Base-by-base conservation (phyloP, 2,329 filamentous ascomycete genomes). In the Colletotrichum tropicale region DNA sequence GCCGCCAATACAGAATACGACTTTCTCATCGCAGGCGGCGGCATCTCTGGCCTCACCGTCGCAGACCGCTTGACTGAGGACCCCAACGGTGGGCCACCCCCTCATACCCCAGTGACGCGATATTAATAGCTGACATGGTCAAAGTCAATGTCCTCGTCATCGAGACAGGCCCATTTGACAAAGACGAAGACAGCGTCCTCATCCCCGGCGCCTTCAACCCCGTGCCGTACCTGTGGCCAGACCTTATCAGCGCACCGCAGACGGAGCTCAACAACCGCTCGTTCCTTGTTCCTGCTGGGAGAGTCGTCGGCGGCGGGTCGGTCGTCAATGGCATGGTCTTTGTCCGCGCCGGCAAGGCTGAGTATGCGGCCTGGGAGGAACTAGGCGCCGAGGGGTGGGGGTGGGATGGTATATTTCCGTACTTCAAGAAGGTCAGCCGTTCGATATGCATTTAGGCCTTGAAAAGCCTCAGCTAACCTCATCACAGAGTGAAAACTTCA, bases 341-440 rank as follows among this genome's bases (percentile, higher is more conserved):
- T 74, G 81, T 83, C 38, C 80, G 84, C 15, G 82, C 84, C 4
- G 80, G 81, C 5, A 78, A 79, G 21, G 77, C 80, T 1, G 86
- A 87, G 58, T 87, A 87, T 60, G 81, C 88, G 60, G 80, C 81
- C 2, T 90, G 88, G 88, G 82, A 83, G 48, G 78, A 79, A 4
- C 77, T 90, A 5, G 88, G 87, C 0, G 87, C 88, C 56, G 78
- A 83, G 1, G 87, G 85, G 8, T 88, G 86, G 81, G 80, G 86
- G 1, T 83, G 80, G 81, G 71, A 81, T 21, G 70, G 78, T 7
- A 55, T 89, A 6, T 79, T 86, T 0, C 87, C 85, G 0, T 89
- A 88, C 60, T 85, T 89, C 71, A 84, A 82, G 26, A 88, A 88
- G 78, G 86, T 83, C 2, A 48, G 13, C 6, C 8, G 1, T 10